Conservation (phyloP, 2,329 filamentous ascomycete genomes). For the Dothistroma septosporum region DNA sequence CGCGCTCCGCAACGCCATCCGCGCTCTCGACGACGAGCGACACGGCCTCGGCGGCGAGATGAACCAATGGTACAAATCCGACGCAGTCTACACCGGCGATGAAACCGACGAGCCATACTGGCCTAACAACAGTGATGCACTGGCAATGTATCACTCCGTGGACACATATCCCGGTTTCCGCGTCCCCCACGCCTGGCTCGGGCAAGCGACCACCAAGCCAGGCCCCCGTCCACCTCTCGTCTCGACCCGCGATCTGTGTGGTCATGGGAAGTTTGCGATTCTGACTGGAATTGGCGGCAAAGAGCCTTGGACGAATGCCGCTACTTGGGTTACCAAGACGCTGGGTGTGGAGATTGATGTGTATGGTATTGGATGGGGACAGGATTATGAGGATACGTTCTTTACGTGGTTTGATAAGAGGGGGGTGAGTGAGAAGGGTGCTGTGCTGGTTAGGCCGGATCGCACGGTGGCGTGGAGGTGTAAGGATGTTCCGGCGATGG, state of each 20-base stretch:
- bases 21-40: constrained; percentile 30
- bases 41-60: constrained; percentile 54
- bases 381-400: constrained; percentile 58
- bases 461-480: constrained; percentile 4
- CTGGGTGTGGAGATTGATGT: constrained; percentile 45
- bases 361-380: constrained; percentile 51
- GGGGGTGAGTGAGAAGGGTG: constrained; percentile 1
- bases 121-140: constrained; percentile 34
- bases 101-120: constrained; percentile 34
- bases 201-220: constrained; percentile 37
- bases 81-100: constrained; percentile 38
- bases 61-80: constrained; percentile 49
- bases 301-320: constrained; percentile 50
- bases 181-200: constrained; percentile 59
- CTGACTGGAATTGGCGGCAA: constrained; percentile 51
- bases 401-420: constrained; percentile 48
- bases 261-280: constrained; percentile 48
- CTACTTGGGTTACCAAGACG: constrained; percentile 33
- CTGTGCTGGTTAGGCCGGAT: constrained; percentile 4
- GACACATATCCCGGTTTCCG: constrained; percentile 55
- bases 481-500: background rate
- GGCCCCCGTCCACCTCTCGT: constrained; percentile 43
- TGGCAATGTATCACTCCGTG: constrained; percentile 33
- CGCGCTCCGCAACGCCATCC: constrained; percentile 31
- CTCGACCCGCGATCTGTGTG: constrained; percentile 59